These are phyloP conservation scores for Rhododendron kiyosumense DNA, from an alignment of 148 eudicot genomes.

Conservation along the genomic window DNA sequence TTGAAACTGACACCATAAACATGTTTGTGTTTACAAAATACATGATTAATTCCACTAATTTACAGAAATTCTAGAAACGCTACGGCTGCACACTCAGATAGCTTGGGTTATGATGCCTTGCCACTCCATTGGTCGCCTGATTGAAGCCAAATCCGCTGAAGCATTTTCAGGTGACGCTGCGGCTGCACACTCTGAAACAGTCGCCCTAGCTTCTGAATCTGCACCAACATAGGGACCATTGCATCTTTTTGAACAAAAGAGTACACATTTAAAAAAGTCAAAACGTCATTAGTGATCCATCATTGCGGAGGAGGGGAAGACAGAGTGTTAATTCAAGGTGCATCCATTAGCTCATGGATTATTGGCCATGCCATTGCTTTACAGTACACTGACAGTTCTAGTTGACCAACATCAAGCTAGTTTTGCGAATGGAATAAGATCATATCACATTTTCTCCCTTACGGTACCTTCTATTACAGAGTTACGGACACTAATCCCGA, in stretches of 20 bases:
- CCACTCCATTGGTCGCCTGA: slow-evolving; percentile 46
- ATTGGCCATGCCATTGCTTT: slow-evolving; percentile 45
- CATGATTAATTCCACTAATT: too few relatives aligned
- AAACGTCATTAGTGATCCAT: slow-evolving; percentile 16
- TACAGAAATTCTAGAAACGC: too few relatives aligned
- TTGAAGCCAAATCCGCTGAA: slow-evolving; percentile 48
- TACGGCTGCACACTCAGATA: neutral
- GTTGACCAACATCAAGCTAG: slow-evolving; percentile 31
- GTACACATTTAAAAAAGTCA: slow-evolving; percentile 34
- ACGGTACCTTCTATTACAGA: slow-evolving; percentile 52
- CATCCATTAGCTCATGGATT: slow-evolving; percentile 45
- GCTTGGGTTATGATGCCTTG: slow-evolving; percentile 59
- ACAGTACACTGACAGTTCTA: slow-evolving; percentile 20
- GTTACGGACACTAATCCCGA: slow-evolving; percentile 44
- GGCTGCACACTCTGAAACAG: slow-evolving; percentile 32
- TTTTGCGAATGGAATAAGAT: slow-evolving; percentile 42
- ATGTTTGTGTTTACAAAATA: too few relatives aligned
- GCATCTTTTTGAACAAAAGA: slow-evolving; percentile 46
- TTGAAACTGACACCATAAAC: too few relatives aligned
- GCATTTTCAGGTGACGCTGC: slow-evolving; percentile 37
- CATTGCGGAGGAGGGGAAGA: slow-evolving; percentile 28
- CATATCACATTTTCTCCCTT: slow-evolving; percentile 48
- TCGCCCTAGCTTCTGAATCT: slow-evolving; percentile 42
- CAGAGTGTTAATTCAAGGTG: slow-evolving; percentile 40
- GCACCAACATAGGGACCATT: slow-evolving; percentile 37